Percentiles rank a stretch among this genome's conserved stretches.
These are phyloP conservation scores for Xerocomus amazonicus DNA, from an alignment of 1,284 basidiomycete species.

Conservation along the genomic window DNA sequence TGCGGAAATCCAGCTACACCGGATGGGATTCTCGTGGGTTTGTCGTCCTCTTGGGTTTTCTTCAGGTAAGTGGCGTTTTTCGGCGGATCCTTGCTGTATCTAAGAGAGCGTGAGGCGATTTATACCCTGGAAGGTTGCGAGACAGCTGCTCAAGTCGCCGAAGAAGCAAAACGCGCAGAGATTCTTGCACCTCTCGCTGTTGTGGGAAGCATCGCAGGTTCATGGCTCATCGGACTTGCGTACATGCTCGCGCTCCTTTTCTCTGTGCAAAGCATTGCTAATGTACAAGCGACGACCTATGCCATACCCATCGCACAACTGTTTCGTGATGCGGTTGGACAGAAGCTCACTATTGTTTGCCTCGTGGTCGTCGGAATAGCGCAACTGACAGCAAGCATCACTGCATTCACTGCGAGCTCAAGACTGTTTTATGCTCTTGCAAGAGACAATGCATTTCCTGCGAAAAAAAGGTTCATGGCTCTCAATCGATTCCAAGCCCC, in stretches of 20 bases:
- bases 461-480: constrained; percentile 44
- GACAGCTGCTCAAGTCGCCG: constrained; percentile 60
- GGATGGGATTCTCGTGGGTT: constrained; percentile 54
- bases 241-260: constrained; percentile 62
- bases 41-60: constrained; percentile 57
- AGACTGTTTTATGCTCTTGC: constrained; percentile 56
- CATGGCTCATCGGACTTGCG: constrained; percentile 56
- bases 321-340: constrained; percentile 53
- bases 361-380: constrained; percentile 48
- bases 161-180: constrained; percentile 56
- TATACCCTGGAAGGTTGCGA: constrained; percentile 64
- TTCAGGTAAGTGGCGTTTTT: constrained; percentile 37
- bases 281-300: constrained; percentile 46
- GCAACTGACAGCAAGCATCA: constrained; percentile 56
- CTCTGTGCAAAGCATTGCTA: constrained; percentile 51
- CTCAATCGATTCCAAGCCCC: constrained; percentile 55
- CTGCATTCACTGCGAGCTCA: constrained; percentile 59
- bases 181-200: constrained; percentile 55
- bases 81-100: not conserved
- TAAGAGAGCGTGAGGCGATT: constrained; percentile 40
- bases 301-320: constrained; percentile 60
- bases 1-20: constrained; percentile 43
- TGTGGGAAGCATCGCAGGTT: constrained; percentile 53
- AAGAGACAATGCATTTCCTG: constrained; percentile 50
- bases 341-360: constrained; percentile 47